Percentiles rank a stretch among this genome's conserved stretches.
Evolutionary conservation across 2,329 filamentous ascomycete species (phyloP).

Genomic region (Colletotrichum euphorbiae): DNA sequence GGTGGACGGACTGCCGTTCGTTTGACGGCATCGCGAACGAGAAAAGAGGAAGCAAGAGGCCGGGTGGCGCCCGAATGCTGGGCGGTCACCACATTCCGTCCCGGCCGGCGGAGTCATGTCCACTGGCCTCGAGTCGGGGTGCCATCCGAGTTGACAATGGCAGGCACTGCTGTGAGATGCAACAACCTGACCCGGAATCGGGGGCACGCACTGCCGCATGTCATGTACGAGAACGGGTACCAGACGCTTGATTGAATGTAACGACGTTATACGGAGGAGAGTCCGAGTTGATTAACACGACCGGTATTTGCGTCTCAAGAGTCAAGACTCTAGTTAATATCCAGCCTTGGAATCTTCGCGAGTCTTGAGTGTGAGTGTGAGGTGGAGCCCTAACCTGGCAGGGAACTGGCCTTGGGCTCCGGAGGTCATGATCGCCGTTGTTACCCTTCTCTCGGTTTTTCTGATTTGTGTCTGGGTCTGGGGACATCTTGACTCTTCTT

Average conservation of each 20-base stretch:
- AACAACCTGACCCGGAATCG: constrained; percentile 21
- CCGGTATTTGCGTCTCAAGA: constrained; percentile 9
- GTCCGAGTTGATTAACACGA: constrained; percentile 4
- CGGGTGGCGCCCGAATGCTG: constrained; percentile 10
- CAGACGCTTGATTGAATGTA: constrained; percentile 1
- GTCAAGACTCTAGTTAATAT: neutral
- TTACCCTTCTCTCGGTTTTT: constrained; percentile 10
- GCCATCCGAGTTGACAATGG: constrained; percentile 22
- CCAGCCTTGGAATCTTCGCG: neutral
- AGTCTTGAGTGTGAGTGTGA: constrained; percentile 1
- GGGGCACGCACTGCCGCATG: constrained; percentile 28
- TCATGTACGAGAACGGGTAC: constrained; percentile 17
- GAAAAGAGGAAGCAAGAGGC: constrained; percentile 16
- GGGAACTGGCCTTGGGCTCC: constrained; percentile 7
- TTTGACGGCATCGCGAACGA: neutral
- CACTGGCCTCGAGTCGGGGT: constrained; percentile 8
- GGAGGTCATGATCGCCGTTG: neutral
- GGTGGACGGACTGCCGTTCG: neutral
- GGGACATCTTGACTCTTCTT: neutral
- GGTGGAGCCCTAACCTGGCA: constrained; percentile 3
- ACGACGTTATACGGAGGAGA: neutral
- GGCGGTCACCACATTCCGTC: constrained; percentile 16
- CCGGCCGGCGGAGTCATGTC: constrained; percentile 20
- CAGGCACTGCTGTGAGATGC: constrained; percentile 6
- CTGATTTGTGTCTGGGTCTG: neutral